Evolutionary conservation across 129 eudicot genomes (phyloP), one percentile per base, ranked within the genome.

Genomic region (Helianthus tuberosus): DNA sequence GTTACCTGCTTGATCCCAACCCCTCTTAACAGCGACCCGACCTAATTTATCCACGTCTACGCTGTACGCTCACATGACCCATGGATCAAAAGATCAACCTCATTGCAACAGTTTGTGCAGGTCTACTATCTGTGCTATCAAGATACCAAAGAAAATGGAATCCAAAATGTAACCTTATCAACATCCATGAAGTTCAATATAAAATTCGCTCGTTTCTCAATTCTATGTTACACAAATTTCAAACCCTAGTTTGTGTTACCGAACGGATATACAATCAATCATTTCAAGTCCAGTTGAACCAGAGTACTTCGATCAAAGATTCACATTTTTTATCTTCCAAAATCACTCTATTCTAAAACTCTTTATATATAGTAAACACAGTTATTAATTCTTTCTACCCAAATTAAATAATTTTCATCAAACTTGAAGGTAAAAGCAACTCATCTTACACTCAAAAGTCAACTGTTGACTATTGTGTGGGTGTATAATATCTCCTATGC

Each of bases 401-500:
- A 78, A 77, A 68, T 52, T 71, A 53, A 78, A 71, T 78, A 53
- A 43, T 64, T 63, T 20, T 64, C 68, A 71, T 53, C 11, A 64
- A 61, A 27, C 17, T 53, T 39, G 51, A 71, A 71, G 59, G 65
- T 62, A 43, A 78, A 29, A 41, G 73, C 41, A 29, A 64, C 59
- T 64, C 77, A 50, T 71, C 66, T 52, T 59, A 25, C 59, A 11
- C 49, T 35, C 29, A 6, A 59, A 58, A 76, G 75, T 68, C 75
- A 20, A 68, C 62, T 11, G 80, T 47, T 29, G 69, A 76, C 68
- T 66, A 74, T 53, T 69, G 64, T 50, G 49, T 77, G 54, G 57
- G 60, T 29, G 49, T 39, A 78, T 71, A 70, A 25, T 51, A 10
- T 29, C 70, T 67, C 58, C 75, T 84, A 85, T 60, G 80, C 81